Evolutionary conservation across 2,329 filamentous ascomycete genomes (phyloP).

Genomic region (Neonectria hederae): DNA sequence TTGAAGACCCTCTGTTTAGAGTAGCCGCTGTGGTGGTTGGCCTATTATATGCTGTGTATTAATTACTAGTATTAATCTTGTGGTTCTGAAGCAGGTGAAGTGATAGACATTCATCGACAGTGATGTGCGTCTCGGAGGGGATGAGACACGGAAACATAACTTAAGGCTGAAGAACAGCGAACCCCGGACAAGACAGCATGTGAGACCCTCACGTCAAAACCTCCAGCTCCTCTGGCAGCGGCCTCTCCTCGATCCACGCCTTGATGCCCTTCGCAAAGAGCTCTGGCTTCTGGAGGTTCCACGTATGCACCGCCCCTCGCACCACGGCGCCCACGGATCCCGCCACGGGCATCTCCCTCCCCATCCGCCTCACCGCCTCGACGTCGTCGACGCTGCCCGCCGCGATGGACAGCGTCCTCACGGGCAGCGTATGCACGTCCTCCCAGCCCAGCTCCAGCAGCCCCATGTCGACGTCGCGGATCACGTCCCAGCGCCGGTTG

Average conservation of each 20-base stretch:
- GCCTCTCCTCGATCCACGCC: constrained; percentile 47
- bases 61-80: neutral
- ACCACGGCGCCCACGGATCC: constrained; percentile 46
- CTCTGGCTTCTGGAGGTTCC: constrained; percentile 53
- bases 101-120: neutral
- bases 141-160: neutral
- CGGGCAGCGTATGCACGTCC: constrained; percentile 38
- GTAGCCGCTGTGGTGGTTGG: neutral
- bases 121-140: neutral
- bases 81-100: neutral
- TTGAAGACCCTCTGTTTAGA: neutral
- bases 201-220: constrained; percentile 21
- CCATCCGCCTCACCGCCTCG: constrained; percentile 44
- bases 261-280: constrained; percentile 50
- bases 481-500: constrained; percentile 44
- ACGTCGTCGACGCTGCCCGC: constrained; percentile 48
- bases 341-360: constrained; percentile 37
- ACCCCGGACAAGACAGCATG: neutral
- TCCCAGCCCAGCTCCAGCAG: constrained; percentile 39
- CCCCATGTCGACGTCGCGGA: constrained; percentile 38
- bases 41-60: neutral
- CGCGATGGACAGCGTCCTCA: constrained; percentile 43
- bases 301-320: constrained; percentile 50
- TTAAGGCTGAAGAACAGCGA: neutral
- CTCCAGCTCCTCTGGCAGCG: constrained; percentile 43